Evolutionary conservation across 2,329 filamentous ascomycete species (phyloP).

Genomic region (Ceratocystis ficicola): DNA sequence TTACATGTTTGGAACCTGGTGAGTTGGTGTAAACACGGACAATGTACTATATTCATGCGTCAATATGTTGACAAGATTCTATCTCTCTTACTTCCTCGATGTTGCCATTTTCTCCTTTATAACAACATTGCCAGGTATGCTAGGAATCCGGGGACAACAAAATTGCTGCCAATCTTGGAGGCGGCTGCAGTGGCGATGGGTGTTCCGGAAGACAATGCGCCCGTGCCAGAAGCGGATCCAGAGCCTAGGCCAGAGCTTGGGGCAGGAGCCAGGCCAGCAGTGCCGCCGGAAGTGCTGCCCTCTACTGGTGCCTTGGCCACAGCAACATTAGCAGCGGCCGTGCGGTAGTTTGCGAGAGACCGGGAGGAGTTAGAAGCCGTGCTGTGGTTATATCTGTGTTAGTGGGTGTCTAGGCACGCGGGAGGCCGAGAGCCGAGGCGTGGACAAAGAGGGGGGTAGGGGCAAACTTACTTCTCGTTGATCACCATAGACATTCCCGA

Average conservation of each 20-base stretch:
- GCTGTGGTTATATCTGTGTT: conserved; percentile 26
- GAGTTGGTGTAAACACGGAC: background rate
- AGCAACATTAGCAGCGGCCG: conserved; percentile 30
- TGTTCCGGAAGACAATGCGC: background rate
- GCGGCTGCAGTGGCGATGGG: conserved; percentile 20
- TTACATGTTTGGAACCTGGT: background rate
- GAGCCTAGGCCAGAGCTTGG: conserved; percentile 6
- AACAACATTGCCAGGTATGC: conserved; percentile 15
- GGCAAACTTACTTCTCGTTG: conserved; percentile 52
- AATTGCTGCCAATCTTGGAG: conserved; percentile 1
- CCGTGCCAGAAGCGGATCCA: conserved; percentile 12
- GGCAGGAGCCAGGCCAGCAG: conserved; percentile 17
- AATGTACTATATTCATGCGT: background rate
- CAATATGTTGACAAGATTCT: background rate
- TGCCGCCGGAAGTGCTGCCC: conserved; percentile 15
- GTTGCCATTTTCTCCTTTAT: background rate
- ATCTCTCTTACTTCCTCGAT: background rate
- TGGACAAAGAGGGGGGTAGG: background rate
- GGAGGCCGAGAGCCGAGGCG: background rate
- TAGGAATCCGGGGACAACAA: conserved; percentile 17
- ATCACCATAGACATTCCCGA: conserved; percentile 64
- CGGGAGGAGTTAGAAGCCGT: conserved; percentile 41
- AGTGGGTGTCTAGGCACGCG: background rate
- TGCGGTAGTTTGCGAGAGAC: conserved; percentile 40
- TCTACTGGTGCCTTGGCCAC: conserved; percentile 26